Evolutionary conservation across 2,329 filamentous ascomycete species (phyloP).

Genomic region (Venturia asperata): DNA sequence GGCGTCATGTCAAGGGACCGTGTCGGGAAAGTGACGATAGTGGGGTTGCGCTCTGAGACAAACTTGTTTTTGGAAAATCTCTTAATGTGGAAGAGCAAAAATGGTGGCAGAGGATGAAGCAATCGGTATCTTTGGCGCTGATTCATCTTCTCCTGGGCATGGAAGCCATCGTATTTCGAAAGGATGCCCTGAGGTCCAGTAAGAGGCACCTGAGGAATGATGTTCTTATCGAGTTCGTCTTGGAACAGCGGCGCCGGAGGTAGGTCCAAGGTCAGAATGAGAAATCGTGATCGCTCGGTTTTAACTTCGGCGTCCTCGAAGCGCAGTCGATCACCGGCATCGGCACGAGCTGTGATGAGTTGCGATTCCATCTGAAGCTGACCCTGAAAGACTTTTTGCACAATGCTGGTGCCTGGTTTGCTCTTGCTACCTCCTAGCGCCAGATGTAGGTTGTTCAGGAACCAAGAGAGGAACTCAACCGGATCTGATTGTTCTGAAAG

Average conservation of each 20-base stretch:
- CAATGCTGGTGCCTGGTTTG: conserved; percentile 74
- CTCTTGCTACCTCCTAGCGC: conserved; percentile 84
- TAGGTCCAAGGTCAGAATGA: conserved; percentile 88
- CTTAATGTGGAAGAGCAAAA: conserved; percentile 90
- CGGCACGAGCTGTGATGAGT: conserved; percentile 83
- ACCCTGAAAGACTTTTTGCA: conserved; percentile 92
- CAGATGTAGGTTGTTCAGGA: conserved; percentile 90
- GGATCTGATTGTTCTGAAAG: conserved; percentile 88
- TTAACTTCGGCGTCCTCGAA: conserved; percentile 90
- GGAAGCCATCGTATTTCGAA: conserved; percentile 84
- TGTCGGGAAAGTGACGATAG: conserved; percentile 93
- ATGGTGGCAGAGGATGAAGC: conserved; percentile 83
- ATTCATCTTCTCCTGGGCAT: conserved; percentile 79
- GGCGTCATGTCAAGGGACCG: conserved; percentile 78
- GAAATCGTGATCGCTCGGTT: conserved; percentile 69
- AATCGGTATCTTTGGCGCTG: conserved; percentile 85
- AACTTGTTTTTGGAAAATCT: conserved; percentile 97
- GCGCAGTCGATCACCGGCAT: conserved; percentile 76
- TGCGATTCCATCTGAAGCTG: conserved; percentile 88
- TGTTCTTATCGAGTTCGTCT: conserved; percentile 88
- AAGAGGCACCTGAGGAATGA: conserved; percentile 87
- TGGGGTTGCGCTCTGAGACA: conserved; percentile 89
- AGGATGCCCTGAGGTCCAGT: conserved; percentile 57
- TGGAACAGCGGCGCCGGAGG: conserved; percentile 91
- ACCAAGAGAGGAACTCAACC: conserved; percentile 95